These are phyloP conservation scores for Gamarada debralockiae DNA, from an alignment of 495 filamentous ascomycete genomes.

Conservation along the genomic window DNA sequence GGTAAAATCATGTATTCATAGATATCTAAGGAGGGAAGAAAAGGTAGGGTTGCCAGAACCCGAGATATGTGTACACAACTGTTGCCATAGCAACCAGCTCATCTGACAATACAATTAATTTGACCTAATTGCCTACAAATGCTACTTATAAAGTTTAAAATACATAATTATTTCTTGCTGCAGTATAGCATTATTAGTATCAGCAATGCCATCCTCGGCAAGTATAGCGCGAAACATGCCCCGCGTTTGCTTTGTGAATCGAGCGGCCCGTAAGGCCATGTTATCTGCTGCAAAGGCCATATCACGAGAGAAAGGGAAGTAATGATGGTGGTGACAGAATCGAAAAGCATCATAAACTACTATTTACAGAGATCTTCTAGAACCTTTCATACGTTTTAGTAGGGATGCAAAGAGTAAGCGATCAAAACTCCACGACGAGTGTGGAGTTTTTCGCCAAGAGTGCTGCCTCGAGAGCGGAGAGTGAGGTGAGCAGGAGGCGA, in stretches of 20 bases:
- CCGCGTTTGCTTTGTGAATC: constrained; percentile 9
- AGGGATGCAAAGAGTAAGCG: constrained; percentile 5
- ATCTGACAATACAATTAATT: constrained; percentile 14
- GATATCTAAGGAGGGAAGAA: too few relatives aligned
- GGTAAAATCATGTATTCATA: too few relatives aligned
- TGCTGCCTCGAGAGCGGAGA: too few relatives aligned
- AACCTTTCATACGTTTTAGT: constrained; percentile 6
- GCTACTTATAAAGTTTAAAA: constrained; percentile 14
- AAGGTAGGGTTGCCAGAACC: too few relatives aligned
- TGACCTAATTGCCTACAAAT: constrained; percentile 9
- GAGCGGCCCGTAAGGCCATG: constrained; percentile 3
- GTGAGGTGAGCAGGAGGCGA: too few relatives aligned
- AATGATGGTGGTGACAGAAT: constrained; percentile 8
- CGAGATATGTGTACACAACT: too few relatives aligned
- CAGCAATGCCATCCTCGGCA: constrained; percentile 8
- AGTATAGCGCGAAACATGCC: constrained; percentile 11
- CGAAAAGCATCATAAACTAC: neutral
- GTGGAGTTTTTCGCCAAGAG: constrained; percentile 2
- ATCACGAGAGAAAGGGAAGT: constrained; percentile 11
- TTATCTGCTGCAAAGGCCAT: constrained; percentile 7
- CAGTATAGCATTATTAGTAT: constrained; percentile 10
- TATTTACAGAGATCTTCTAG: constrained; percentile 9
- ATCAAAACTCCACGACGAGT: constrained; percentile 3
- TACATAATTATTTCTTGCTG: constrained; percentile 10
- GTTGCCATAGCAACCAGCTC: too few relatives aligned